Evolutionary conservation across 192 early-diverging fungal species (phyloP).

Genomic region (Coemansia sp.): DNA sequence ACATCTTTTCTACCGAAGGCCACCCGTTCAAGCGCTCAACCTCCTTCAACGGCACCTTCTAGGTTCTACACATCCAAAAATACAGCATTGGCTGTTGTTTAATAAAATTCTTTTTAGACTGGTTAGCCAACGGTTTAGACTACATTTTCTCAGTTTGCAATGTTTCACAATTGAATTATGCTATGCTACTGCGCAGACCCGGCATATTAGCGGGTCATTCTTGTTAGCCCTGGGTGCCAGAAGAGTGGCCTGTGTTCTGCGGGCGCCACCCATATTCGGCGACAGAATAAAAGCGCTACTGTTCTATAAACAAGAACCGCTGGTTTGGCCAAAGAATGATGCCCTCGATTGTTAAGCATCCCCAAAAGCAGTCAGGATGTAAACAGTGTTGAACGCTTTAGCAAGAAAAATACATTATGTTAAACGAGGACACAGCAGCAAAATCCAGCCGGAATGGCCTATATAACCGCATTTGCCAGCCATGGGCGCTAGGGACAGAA

Average conservation of each 20-base stretch:
- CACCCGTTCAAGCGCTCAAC: constrained; percentile 69
- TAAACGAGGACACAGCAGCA: background rate
- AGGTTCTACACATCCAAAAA: background rate
- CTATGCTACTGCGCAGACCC: too few relatives aligned
- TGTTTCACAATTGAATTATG: too few relatives aligned
- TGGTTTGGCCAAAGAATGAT: background rate
- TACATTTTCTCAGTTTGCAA: too few relatives aligned
- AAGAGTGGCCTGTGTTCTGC: too few relatives aligned
- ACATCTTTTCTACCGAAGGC: constrained; percentile 94
- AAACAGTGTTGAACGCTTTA: background rate
- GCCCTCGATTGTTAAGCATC: background rate
- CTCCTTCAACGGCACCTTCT: constrained; percentile 51
- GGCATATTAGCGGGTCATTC: too few relatives aligned
- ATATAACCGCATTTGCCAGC: background rate
- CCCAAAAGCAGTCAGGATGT: background rate
- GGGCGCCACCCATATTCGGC: too few relatives aligned
- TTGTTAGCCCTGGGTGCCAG: too few relatives aligned
- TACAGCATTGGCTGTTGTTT: background rate
- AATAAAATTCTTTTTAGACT: too few relatives aligned
- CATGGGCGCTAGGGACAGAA: background rate
- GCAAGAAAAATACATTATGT: background rate
- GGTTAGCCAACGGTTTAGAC: too few relatives aligned
- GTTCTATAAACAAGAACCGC: background rate
- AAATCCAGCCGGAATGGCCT: background rate
- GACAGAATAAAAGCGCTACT: background rate